phyloP scores from a whole-genome alignment of 805 yeast species.

The Sugiyamaella chiloensis region DNA sequence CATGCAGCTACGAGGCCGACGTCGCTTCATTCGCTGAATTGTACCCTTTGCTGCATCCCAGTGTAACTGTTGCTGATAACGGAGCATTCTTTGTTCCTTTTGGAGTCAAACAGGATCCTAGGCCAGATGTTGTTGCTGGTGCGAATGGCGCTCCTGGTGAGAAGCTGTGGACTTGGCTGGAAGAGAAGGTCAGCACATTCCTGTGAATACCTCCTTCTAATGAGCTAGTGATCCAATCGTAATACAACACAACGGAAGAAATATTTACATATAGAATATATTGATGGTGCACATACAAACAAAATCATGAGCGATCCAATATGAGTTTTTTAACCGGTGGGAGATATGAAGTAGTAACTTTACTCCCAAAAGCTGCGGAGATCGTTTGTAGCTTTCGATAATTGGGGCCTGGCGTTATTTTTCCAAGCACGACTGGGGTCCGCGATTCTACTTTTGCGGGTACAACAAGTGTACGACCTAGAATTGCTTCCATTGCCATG shows the following conservation, averaged over 20 bases:
- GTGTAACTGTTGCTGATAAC: slow-evolving; percentile 28
- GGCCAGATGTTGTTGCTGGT: slow-evolving; percentile 38
- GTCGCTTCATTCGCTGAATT: slow-evolving; percentile 44
- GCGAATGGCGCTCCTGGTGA: slow-evolving; percentile 34
- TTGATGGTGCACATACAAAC: no score
- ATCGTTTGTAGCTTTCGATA: slow-evolving; percentile 23
- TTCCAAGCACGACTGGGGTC: slow-evolving; percentile 26
- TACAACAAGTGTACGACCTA: slow-evolving; percentile 27
- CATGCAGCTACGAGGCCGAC: slow-evolving; percentile 22
- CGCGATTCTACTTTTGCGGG: slow-evolving; percentile 27
- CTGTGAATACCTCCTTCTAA: no score
- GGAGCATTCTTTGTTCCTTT: slow-evolving; percentile 42
- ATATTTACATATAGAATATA: no score
- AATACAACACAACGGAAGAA: no score
- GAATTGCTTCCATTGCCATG: slow-evolving; percentile 27
- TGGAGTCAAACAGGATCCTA: slow-evolving; percentile 39
- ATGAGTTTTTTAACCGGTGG: slow-evolving; percentile 19
- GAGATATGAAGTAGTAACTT: slow-evolving; percentile 8
- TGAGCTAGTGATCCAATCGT: no score
- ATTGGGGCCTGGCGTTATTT: slow-evolving; percentile 30
- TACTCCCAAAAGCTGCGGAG: slow-evolving; percentile 21
- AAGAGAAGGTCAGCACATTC: slow-evolving; percentile 23
- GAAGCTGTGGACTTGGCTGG: slow-evolving; percentile 37
- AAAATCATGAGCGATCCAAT: slow-evolving; percentile 11
- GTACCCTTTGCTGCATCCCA: slow-evolving; percentile 42